Evolutionary conservation across 805 yeast genomes (phyloP), one percentile per base, ranked within the genome.

Genomic region (Metschnikowia santaceciliae): DNA sequence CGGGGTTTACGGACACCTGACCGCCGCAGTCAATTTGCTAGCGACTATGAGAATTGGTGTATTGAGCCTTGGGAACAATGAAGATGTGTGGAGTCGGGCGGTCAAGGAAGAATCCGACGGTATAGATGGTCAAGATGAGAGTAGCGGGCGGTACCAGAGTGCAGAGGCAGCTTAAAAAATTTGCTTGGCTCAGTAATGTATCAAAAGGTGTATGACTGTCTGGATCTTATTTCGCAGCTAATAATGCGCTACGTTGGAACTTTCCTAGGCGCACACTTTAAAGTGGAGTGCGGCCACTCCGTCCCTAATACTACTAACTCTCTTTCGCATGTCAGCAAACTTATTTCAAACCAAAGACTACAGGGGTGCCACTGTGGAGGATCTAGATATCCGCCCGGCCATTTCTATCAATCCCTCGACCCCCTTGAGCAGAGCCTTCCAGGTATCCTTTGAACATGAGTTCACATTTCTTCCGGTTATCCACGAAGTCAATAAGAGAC

Each of bases 41-140:
- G 95, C 96, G 1, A 91, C 96, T 0, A 90, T 91, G 97, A 79
- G 98, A 61, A 85, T 91, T 14, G 96, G 96, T 0, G 91, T 88
- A 23, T 74, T 88, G 32, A 82, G 90, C 54, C 86, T 88, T 14
- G 91, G 91, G 8, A 79, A 87, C 55, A 92, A 89, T 58, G 86
- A 83, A 54, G 86, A 86, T 58, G 88, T 88, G 22, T 88, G 96
- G 95, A 82, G 83, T 67, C 82, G 90, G 78, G 70, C 84, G 74
- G 74, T 74, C 62, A 53, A 86, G 74, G 76, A 86, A 80, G 76
- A 86, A 79, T 74, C 84, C 69, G 62, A 83, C 14, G 55, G 50
- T 32, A 46, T 30, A 17, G 55, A 49, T 3, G 57, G 46, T n/a
- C 46, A 43, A 41, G 42, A 54, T 13, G 43, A 59, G 35, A 50